Conservation (phyloP, 1,284 basidiomycete genomes). For the Cryptococcus floricola region DNA sequence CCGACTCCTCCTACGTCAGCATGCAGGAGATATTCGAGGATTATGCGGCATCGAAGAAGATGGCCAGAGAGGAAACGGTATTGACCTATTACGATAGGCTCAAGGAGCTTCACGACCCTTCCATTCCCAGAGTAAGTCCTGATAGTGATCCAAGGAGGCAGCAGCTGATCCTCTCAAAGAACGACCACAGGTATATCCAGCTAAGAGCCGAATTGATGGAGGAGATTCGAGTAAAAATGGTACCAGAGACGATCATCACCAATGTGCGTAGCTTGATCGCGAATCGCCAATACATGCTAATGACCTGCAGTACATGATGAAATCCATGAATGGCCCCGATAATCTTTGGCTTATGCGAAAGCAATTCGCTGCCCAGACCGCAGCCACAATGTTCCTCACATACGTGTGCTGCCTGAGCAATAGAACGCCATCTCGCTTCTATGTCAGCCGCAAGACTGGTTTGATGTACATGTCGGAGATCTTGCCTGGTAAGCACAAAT, state of each 20-base stretch:
- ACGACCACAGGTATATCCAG: slow-evolving; percentile 33
- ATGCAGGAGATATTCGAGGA: slow-evolving; percentile 93
- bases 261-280: slow-evolving; percentile 60
- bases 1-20: slow-evolving; percentile 84
- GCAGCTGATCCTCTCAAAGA: slow-evolving; percentile 5
- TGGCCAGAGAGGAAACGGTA: slow-evolving; percentile 84
- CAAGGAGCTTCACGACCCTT: slow-evolving; percentile 57
- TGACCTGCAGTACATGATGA: slow-evolving; percentile 73
- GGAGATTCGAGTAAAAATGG: slow-evolving; percentile 82
- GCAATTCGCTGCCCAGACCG: slow-evolving; percentile 88
- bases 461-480: slow-evolving; percentile 87
- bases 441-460: slow-evolving; percentile 83
- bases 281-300: slow-evolving; percentile 54
- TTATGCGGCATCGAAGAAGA: slow-evolving; percentile 71
- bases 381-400: slow-evolving; percentile 87
- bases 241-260: slow-evolving; percentile 83
- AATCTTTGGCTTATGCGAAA: slow-evolving; percentile 97
- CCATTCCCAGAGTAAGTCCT: slow-evolving; percentile 29
- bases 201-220: slow-evolving; percentile 79
- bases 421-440: slow-evolving; percentile 79
- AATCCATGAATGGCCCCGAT: slow-evolving; percentile 75
- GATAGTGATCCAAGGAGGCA: not conserved
- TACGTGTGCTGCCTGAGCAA: slow-evolving; percentile 82
- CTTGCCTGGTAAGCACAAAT: slow-evolving; percentile 60
- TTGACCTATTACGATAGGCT: slow-evolving; percentile 78